Base-by-base conservation (phyloP, 2,329 filamentous ascomycete genomes). In the Didymella pomorum region DNA sequence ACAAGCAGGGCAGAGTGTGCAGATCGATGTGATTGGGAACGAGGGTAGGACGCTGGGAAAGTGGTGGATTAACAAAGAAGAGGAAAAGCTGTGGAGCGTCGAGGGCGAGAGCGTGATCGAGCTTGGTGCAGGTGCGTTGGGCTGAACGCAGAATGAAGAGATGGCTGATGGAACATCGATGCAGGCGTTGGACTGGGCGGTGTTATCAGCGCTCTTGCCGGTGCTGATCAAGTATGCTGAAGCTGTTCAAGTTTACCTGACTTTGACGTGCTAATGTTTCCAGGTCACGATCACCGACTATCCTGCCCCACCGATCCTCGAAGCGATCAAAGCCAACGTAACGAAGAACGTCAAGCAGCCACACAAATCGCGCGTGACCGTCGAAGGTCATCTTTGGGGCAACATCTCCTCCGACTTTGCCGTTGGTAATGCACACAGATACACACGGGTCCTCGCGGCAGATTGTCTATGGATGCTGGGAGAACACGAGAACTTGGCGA, bases 381-480 rank as follows among this genome's bases (percentile, higher is more conserved):
- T 90, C 5, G 71, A 84, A 49, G 87, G 87, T 1, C 89, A 92
- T 67, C 76, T 80, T 35, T 92, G 89, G 89, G 88, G 89, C 7
- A 82, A 83, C 18, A 71, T 85, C 1, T 68, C 74, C 14, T 74
- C 77, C 16, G 41, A 72, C 25, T 80, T 85, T 47, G 76, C 80
- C 12, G 23, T 43, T 7, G 49, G 65, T 1, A 63, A 78, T 49
- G 75, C 75, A 12, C 76, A 77, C 9, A 56, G 64, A 1, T 91
- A 87, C 69, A 86, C 86, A 44, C 83, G 87, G 56, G 80, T 92
- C 39, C 76, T 91, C n/a, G 87, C 86, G 0, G 87, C 88, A 61
- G 89, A 92, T 76, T 91, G 89, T 69, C 82, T 90, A 56, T 92
- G 89, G 89, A 91, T 92, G 87, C 84, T 86, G 1, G 84, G 83